These are phyloP conservation scores for Pelargonium fulgidum DNA, from an alignment of 441 rosid species.

Conservation along the genomic window DNA sequence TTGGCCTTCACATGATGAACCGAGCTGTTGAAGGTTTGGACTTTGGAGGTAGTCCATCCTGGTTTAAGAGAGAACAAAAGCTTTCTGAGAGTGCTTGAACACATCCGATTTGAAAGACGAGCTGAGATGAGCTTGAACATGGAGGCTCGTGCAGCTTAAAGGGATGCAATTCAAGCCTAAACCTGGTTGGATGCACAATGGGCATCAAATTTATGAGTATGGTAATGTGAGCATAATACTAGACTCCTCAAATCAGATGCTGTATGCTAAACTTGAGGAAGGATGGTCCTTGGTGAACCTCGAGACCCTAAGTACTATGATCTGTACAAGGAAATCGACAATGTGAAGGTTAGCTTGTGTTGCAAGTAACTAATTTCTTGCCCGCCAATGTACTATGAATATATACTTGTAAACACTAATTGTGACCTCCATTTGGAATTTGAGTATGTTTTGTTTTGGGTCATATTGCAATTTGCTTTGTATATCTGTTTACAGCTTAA, in stretches of 20 bases:
- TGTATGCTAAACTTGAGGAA: slow-evolving; percentile 64
- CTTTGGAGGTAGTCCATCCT: slow-evolving; percentile 59
- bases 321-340: not conserved
- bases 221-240: slow-evolving; percentile 67
- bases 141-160: slow-evolving; percentile 60
- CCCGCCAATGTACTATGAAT: no score
- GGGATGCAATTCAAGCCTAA: slow-evolving; percentile 72
- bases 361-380: no score
- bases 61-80: slow-evolving; percentile 53
- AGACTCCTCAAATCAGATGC: slow-evolving; percentile 59
- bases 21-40: slow-evolving; percentile 74
- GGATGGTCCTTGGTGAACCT: slow-evolving; percentile 47
- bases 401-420: no score
- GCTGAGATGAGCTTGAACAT: slow-evolving; percentile 59
- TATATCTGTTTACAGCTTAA: no score
- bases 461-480: no score
- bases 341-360: not conserved
- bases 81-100: slow-evolving; percentile 50
- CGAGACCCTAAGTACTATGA: slow-evolving; percentile 29
- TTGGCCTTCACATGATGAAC: slow-evolving; percentile 73
- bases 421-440: no score
- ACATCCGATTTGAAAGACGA: slow-evolving; percentile 53
- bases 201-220: slow-evolving; percentile 80
- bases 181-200: slow-evolving; percentile 70
- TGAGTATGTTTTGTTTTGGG: no score